These are phyloP conservation scores for Penicillium cosmopolitanum DNA, from an alignment of 495 filamentous ascomycete species.

Conservation along the genomic window DNA sequence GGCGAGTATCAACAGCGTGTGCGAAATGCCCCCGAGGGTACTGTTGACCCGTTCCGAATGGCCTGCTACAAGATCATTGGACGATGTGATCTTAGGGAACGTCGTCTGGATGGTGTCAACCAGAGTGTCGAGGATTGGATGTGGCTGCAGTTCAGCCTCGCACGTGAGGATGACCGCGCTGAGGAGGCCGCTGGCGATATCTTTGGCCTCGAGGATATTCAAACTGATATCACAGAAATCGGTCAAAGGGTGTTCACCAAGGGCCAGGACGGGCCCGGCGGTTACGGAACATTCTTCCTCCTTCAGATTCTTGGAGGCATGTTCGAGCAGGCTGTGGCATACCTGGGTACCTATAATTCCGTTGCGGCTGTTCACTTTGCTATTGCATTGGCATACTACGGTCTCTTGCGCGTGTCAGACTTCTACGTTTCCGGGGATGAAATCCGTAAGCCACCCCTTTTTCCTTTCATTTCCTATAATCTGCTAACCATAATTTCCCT, in stretches of 20 bases:
- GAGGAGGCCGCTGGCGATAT: constrained; percentile 85
- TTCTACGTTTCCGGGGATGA: constrained; percentile 69
- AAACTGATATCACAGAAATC: constrained; percentile 81
- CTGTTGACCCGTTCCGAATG: constrained; percentile 92
- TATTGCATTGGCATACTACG: constrained; percentile 87
- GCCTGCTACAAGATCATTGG: constrained; percentile 98
- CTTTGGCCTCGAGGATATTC: constrained; percentile 85
- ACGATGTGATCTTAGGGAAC: constrained; percentile 82
- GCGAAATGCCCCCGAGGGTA: constrained; percentile 81
- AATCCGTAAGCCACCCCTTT: constrained; percentile 57
- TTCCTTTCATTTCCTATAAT: constrained; percentile 7
- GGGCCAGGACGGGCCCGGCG: constrained; percentile 69
- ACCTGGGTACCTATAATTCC: constrained; percentile 85
- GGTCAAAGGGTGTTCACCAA: constrained; percentile 85
- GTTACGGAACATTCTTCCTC: constrained; percentile 89
- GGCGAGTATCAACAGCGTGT: constrained; percentile 84
- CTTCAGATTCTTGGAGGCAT: constrained; percentile 87
- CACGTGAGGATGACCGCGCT: constrained; percentile 79
- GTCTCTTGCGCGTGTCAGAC: constrained; percentile 82
- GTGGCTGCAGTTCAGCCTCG: constrained; percentile 94
- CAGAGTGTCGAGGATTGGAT: constrained; percentile 92
- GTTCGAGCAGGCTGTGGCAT: constrained; percentile 92
- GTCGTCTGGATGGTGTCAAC: constrained; percentile 78
- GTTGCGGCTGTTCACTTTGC: constrained; percentile 95
- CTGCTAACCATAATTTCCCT: constrained; percentile 33